Percentiles rank a stretch among this genome's conserved stretches.
Evolutionary conservation across 225 moss, liverwort and hornwort species (phyloP).

Genomic region (Marchantia polymorpha): DNA sequence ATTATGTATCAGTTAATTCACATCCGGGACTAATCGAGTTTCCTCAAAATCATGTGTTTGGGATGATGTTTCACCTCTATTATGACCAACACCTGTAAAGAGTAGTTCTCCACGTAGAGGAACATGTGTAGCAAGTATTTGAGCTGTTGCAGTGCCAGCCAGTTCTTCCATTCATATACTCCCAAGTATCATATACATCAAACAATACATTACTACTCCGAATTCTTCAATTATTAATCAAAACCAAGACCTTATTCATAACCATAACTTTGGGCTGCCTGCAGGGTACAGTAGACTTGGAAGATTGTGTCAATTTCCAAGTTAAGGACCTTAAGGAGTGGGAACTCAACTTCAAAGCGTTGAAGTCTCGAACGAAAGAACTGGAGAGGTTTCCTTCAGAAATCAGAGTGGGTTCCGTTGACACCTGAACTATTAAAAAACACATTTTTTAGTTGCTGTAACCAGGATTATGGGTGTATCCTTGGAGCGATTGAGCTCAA

Average conservation of each 20-base stretch:
- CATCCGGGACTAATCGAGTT: no score
- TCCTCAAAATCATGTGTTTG: no score
- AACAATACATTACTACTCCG: background rate
- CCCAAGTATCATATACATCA: background rate
- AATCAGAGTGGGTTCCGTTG: constrained; percentile 21
- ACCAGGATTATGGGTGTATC: no score
- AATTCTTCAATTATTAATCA: background rate
- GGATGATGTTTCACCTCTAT: no score
- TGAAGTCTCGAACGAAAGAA: constrained; percentile 26
- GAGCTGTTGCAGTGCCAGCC: no score
- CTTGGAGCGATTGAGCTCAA: no score
- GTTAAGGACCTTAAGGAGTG: constrained; percentile 26
- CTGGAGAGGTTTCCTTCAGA: constrained; percentile 29
- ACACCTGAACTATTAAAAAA: background rate
- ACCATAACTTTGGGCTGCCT: background rate
- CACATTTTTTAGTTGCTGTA: no score
- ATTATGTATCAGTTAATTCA: no score
- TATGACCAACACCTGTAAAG: no score
- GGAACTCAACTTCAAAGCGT: constrained; percentile 29
- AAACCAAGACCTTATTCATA: background rate
- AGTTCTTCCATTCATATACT: background rate
- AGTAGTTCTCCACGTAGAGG: no score
- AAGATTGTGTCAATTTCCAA: constrained; percentile 17
- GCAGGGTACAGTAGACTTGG: constrained; percentile 34
- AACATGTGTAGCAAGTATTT: no score